Percentiles rank a stretch among this genome's conserved stretches.
Evolutionary conservation across 2,329 filamentous ascomycete genomes (phyloP).

Genomic region (Emericellopsis cladophorae): DNA sequence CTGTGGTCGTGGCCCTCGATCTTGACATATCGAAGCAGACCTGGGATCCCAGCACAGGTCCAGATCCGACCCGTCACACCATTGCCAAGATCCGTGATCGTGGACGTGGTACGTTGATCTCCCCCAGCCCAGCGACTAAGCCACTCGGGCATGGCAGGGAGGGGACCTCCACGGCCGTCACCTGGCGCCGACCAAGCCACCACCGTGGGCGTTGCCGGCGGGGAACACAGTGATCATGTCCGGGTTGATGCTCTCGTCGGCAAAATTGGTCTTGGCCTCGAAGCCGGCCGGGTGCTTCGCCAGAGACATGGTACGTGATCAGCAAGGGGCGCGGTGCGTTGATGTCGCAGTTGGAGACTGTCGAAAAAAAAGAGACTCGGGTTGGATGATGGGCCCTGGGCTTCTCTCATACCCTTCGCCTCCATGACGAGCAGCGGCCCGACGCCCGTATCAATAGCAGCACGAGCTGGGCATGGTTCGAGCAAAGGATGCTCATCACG

Average conservation of each 20-base stretch:
- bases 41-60: not conserved
- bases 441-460: no score
- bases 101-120: constrained; percentile 4
- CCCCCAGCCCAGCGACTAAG: constrained; percentile 22
- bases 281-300: constrained; percentile 16
- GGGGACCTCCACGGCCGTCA: constrained; percentile 23
- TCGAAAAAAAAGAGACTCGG: no score
- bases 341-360: constrained; percentile 14
- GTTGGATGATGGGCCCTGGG: no score
- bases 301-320: constrained; percentile 32
- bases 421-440: no score
- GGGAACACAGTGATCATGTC: constrained; percentile 29
- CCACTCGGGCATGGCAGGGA: constrained; percentile 29
- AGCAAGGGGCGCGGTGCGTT: constrained; percentile 21
- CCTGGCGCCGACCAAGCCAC: constrained; percentile 26
- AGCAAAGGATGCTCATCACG: no score
- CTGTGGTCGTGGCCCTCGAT: constrained; percentile 6
- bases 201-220: constrained; percentile 31
- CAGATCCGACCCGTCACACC: not conserved
- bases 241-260: constrained; percentile 21
- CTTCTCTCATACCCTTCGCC: no score
- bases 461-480: no score
- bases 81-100: not conserved
- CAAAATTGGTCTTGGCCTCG: constrained; percentile 23
- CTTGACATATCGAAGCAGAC: constrained; percentile 8